Base-by-base conservation (phyloP, 306 rosid genomes). In the Vigna unguiculata region DNA sequence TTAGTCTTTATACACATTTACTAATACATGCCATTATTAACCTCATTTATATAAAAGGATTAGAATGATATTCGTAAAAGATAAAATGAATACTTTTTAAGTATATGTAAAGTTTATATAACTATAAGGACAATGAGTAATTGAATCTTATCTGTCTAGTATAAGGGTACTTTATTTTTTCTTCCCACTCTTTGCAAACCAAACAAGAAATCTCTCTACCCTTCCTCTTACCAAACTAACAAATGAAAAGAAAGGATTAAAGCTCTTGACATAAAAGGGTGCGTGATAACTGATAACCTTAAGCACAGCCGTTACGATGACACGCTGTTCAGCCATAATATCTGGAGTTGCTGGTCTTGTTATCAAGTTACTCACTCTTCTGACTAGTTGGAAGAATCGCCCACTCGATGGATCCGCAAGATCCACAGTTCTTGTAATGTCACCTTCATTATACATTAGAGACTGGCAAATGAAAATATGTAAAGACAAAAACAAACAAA, bases 391-490 rank as follows among this genome's bases (percentile, higher is more conserved):
- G 59, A 85, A 84, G 60, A 90, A 53, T 59, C 88, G 86, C 10
- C 94, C 90, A 43, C 79, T 76, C 0, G 80, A 77, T 19, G 95
- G 97, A 59, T 94, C 92, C 70, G 57, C 74, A 74, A 92, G 81
- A 72, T 90, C 95, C 62, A 34, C 67, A 15, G 69, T 58, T 43
- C 88, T 86, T 16, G 90, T 75, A 66, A 92, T 76, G 72, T 89
- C 88, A 73, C 97, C 96, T 82, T 90, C 95, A 67, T 72, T 77
- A 75, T 84, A 85, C 98, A 94, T 94, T 45, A 81, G 81, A 78
- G 57, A 80, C 98, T 91, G 92, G 46, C 80, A 72, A 81, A 64
- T 70, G 72, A 74, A 76, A 70, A 81, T 47, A 52, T 67, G 71
- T 60, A 87, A 72, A 80, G 19, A 69, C 74, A 59, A 65, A 69